phyloP scores from a whole-genome alignment of 148 eudicot genomes.

The Simmondsia chinensis region DNA sequence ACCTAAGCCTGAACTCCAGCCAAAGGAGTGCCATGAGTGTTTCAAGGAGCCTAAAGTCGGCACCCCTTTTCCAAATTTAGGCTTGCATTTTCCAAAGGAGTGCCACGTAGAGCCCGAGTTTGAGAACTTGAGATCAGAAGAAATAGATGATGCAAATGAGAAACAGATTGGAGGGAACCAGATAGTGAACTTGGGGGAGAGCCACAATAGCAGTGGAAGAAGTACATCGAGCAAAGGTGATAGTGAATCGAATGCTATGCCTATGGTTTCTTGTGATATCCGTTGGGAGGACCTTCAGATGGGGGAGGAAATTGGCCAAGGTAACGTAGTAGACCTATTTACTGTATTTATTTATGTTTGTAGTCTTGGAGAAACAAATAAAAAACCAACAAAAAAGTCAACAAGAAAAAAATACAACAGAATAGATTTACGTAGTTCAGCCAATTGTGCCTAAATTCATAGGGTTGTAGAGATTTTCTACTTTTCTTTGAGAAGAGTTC shows the following conservation, averaged over 20 bases:
- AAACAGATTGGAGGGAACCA: constrained; percentile 20
- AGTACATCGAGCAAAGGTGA: constrained; percentile 38
- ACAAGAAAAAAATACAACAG: no score
- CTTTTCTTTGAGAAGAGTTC: no score
- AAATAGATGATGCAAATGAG: constrained; percentile 20
- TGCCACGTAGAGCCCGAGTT: constrained; percentile 20
- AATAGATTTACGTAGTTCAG: no score
- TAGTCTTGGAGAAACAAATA: no score
- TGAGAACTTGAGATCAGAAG: constrained; percentile 15
- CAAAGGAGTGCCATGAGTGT: constrained; percentile 7
- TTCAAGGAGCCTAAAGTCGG: constrained; percentile 4
- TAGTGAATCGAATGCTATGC: constrained; percentile 25
- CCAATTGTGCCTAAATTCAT: no score
- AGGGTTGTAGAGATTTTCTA: no score
- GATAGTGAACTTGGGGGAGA: constrained; percentile 22
- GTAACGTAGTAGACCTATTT: no score
- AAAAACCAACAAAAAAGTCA: no score
- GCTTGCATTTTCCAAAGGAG: constrained; percentile 9
- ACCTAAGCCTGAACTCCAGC: constrained; percentile 7
- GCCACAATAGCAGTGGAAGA: constrained; percentile 21
- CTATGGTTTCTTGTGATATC: constrained; percentile 39
- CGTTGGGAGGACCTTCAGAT: constrained; percentile 71
- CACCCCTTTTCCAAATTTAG: constrained; percentile 12
- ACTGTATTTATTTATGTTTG: no score
- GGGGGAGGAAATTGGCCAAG: constrained; percentile 74